A percentile compares a stretch with the other conserved stretches of the same genome.
phyloP scores from a whole-genome alignment of 169 alveolate genomes.

The Plasmodium gonderi region DNA sequence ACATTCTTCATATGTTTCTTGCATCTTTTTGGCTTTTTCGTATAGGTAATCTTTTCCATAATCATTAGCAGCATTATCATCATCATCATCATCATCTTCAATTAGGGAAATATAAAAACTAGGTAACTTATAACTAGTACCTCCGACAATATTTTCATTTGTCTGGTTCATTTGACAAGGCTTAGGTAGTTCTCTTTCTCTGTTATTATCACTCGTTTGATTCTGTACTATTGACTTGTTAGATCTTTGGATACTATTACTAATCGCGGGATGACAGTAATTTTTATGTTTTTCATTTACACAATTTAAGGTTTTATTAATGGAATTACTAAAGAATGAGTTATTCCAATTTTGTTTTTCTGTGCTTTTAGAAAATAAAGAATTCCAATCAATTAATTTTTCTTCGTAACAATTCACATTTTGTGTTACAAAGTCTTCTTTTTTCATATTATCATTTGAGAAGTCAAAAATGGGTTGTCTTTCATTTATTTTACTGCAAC shows the following conservation, averaged over 20 bases:
- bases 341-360: not conserved
- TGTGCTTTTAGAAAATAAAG: slow-evolving; percentile 45
- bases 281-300: slow-evolving; percentile 11
- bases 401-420: slow-evolving; percentile 18
- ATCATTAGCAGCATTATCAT: slow-evolving; percentile 56
- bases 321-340: slow-evolving; percentile 26
- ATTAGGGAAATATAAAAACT: slow-evolving; percentile 37
- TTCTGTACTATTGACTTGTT: not conserved
- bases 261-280: not conserved
- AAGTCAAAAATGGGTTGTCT: not conserved
- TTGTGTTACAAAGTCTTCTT: slow-evolving; percentile 26
- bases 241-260: not conserved
- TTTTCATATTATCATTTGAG: slow-evolving; percentile 29
- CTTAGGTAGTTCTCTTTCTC: slow-evolving; percentile 12
- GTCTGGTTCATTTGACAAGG: not conserved
- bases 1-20: slow-evolving; percentile 37
- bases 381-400: slow-evolving; percentile 73
- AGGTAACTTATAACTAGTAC: not conserved
- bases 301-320: slow-evolving; percentile 16
- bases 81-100: slow-evolving; percentile 67
- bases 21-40: slow-evolving; percentile 65
- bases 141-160: not conserved
- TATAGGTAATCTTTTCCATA: slow-evolving; percentile 64
- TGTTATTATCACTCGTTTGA: not conserved
- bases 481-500: not conserved